These are phyloP conservation scores for Aspergillus panamensis DNA, from an alignment of 495 filamentous ascomycete genomes.

Conservation along the genomic window DNA sequence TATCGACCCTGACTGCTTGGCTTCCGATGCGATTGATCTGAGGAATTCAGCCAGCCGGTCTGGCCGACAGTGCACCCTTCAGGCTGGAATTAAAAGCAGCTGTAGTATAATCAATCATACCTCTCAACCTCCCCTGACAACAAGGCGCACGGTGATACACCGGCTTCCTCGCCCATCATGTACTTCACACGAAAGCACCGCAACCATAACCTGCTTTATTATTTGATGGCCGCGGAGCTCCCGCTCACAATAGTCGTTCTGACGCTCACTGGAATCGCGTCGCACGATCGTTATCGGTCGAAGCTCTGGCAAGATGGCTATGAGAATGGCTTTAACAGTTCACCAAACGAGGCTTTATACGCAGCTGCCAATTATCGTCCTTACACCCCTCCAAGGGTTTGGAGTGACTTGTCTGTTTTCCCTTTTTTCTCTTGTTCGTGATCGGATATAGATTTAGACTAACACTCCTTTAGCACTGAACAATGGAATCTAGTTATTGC, in stretches of 20 bases:
- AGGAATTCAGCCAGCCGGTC: constrained; percentile 41
- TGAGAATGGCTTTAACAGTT: constrained; percentile 78
- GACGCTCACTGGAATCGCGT: constrained; percentile 76
- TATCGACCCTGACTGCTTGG: constrained; percentile 20
- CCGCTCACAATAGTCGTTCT: constrained; percentile 64
- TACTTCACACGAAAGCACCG: constrained; percentile 59
- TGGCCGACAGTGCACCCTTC: constrained; percentile 27
- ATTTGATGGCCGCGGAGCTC: constrained; percentile 67
- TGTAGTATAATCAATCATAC: neutral
- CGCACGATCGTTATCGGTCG: constrained; percentile 74
- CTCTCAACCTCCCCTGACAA: neutral
- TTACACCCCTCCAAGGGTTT: constrained; percentile 67
- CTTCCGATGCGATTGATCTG: constrained; percentile 32
- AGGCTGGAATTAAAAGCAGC: neutral
- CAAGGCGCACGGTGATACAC: neutral
- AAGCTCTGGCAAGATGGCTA: constrained; percentile 78
- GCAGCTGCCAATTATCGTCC: constrained; percentile 71
- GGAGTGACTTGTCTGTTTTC: constrained; percentile 71
- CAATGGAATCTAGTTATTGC: constrained; percentile 79
- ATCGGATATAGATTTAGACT: constrained; percentile 9
- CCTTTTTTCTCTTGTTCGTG: neutral
- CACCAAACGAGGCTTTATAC: constrained; percentile 68
- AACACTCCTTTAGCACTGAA: constrained; percentile 56
- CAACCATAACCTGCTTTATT: constrained; percentile 57
- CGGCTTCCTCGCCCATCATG: constrained; percentile 24